Conservation (phyloP, 176 grass and related monocot genomes). For the Zoysia japonica region DNA sequence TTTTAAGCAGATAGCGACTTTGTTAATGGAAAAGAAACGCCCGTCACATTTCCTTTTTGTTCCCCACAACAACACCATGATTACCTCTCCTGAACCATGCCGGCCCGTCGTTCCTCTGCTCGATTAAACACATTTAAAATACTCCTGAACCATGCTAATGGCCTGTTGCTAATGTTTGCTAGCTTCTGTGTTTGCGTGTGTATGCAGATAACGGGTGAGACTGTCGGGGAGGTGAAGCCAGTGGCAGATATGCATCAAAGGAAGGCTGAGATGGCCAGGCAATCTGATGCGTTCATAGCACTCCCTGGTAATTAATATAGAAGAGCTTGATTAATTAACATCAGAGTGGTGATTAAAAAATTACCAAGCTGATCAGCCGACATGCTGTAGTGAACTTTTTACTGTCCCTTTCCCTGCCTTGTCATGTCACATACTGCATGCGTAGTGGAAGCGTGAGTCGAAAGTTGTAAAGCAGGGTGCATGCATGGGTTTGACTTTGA, state of each 20-base stretch:
- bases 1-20: conserved; percentile 45
- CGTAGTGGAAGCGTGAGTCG: conserved; percentile 44
- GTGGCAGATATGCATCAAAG: conserved; percentile 73
- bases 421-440: conserved; percentile 29
- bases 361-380: conserved; percentile 22
- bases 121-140: conserved; percentile 5
- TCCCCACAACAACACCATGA: conserved; percentile 49
- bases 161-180: not conserved
- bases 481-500: conserved; percentile 38
- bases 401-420: conserved; percentile 16
- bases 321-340: not conserved
- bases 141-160: not conserved
- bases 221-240: conserved; percentile 64
- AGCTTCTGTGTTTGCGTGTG: conserved; percentile 19
- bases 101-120: not conserved
- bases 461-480: conserved; percentile 38
- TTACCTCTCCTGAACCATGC: conserved; percentile 39
- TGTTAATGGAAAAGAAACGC: conserved; percentile 31
- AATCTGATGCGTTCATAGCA: conserved; percentile 76
- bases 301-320: conserved; percentile 53
- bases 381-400: conserved; percentile 12
- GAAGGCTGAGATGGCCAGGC: conserved; percentile 75
- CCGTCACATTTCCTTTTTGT: conserved; percentile 34
- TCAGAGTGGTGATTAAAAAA: not conserved
- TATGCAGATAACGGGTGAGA: conserved; percentile 67